These are phyloP conservation scores for Populus davidiana DNA, from an alignment of 345 rosid genomes.

Conservation along the genomic window DNA sequence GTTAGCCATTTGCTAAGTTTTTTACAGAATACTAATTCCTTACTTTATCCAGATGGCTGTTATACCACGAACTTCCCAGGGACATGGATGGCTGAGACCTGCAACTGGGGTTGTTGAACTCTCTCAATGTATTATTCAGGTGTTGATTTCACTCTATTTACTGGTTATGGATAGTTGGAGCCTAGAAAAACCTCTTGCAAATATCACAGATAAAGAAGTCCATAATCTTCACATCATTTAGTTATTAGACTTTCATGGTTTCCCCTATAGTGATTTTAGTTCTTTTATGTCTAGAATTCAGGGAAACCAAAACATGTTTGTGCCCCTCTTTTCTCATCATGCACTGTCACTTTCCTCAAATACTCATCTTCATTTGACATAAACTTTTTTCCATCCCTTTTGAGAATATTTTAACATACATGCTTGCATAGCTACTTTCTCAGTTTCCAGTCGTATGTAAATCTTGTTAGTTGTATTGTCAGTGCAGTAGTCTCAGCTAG, in stretches of 20 bases:
- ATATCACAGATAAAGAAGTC: not conserved
- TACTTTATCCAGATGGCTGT: conserved; percentile 75
- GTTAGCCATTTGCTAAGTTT: not conserved
- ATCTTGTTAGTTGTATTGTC: not conserved
- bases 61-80: conserved; percentile 79
- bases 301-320: not conserved
- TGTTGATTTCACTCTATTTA: conserved; percentile 19
- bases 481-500: not conserved
- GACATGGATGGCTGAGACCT: conserved; percentile 99
- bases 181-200: not conserved
- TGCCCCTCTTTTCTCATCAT: not conserved
- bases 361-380: not conserved
- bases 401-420: not conserved
- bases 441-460: not conserved
- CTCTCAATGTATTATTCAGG: conserved; percentile 97
- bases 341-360: not conserved
- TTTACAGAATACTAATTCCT: not conserved
- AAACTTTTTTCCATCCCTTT: not conserved
- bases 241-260: not conserved
- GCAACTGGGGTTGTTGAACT: conserved; percentile 93
- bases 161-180: not conserved
- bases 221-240: not conserved
- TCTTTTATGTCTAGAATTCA: not conserved
- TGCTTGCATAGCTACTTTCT: not conserved
- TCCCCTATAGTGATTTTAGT: not conserved